Base-by-base conservation (phyloP, 108 stramenopile genomes). In the Parietichytrium sp. region DNA sequence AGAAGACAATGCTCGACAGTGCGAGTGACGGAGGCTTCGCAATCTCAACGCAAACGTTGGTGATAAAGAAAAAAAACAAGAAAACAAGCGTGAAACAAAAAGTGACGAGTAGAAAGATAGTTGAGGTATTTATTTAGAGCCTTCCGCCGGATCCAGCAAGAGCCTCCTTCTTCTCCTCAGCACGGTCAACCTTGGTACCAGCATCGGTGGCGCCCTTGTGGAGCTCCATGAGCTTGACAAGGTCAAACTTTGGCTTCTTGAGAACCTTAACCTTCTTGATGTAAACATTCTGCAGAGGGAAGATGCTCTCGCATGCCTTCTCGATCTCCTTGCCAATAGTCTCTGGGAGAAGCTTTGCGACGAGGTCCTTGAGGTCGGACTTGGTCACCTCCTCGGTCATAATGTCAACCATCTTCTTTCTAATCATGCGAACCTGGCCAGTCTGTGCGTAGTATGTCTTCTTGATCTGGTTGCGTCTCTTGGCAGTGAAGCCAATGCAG, bases 171-270 rank as follows among this genome's bases (percentile, higher is more conserved):
- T 92, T 88, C 77, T 90, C 92, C 81, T 92, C 90, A 29, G 88
- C 89, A 51, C 87, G 88, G 15, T 93, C 93, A 53, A 91, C 88
- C 47, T 87, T 89, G 51, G 94, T 96, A 55, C 93, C 92, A 80
- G 88, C 90, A 36, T 88, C 89, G 33, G 53, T 33, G 33, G 82
- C 83, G 80, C 25, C 79, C n/a, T 49, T 72, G 89, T 99, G 99
- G 94, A 97, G 94, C 87, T 99, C 99, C 99, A 99, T 99, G 55
- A 99, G 92, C 80, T 95, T 95, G 52, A 92, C 92, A 26, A 99
- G 93, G 93, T 99, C 99, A 84, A 99, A 99, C 92, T 98, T 98
- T 53, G 99, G 99, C 94, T 97, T 97, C 95, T 98, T 98, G 54
- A 99, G 91, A 36, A 98, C 96, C 97, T 99, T 99, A 33, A 97